Evolutionary conservation across 1,284 basidiomycete species (phyloP), one percentile per base, ranked within the genome.

Genomic region (Fomitopsis schrenkii): DNA sequence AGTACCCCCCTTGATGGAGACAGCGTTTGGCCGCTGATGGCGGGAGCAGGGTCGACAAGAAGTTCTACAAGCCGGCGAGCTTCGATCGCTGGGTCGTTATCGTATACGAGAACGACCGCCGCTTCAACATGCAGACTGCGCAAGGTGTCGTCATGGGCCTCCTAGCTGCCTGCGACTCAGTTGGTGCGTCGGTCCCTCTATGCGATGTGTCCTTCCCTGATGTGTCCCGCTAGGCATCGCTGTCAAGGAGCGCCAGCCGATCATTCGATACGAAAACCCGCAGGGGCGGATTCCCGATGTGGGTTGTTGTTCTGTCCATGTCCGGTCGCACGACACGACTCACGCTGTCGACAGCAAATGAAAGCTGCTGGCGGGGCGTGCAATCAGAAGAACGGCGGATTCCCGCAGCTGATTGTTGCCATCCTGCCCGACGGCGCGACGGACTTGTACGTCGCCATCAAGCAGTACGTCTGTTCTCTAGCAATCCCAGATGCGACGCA

Each of bases 381-480:
- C 64, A 71, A 66, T 44, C 68, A 73, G 48, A 78, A 74, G 64
- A 75, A 75, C 12, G 30, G 22, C 2, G 63, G 59, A 10, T 66
- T 68, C 3, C 90, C 90, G 0, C 78, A 77, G 5, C 77, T 91
- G 2, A 78, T 91, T 17, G 82, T 92, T 0, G 82, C 86, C 15
- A 72, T 92, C 53, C 77, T 93, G 17, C 90, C 90, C 0, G 89
- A 92, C 61, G 81, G 81, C 1, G 87, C 84, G 0, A 85, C 87
- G 45, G 88, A 91, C 56, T 83, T 91, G n/a, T 93, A 92, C 68
- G 85, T 80, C 0, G 82, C 83, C 15, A 82, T 92, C 14, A 93
- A 93, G 73, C 84, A 90, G 90, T 91, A 70, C 64, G 87, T 79
- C 15, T 57, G 30, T 46, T 28, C 22, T n/a, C 40, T 17, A 26